Evolutionary conservation across 2,329 filamentous ascomycete genomes (phyloP), one percentile per base, ranked within the genome.

Genomic region (Aspergillus luchuensis): DNA sequence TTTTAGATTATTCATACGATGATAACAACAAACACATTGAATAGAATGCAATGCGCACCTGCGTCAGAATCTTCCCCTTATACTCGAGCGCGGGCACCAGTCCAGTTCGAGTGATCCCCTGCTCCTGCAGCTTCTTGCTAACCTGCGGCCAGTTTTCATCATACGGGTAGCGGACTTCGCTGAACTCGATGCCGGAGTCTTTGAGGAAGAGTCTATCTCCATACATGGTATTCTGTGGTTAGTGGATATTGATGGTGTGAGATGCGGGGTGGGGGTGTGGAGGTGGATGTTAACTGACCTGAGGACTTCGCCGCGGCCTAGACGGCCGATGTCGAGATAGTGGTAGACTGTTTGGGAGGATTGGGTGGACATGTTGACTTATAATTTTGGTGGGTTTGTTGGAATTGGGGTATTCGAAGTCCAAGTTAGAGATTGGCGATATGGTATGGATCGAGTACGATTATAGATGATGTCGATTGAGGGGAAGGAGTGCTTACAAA

Each of bases 41-140:
- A 19, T 3, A 19, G 19, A 19, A 19, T 2, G 3, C 19, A 19
- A 21, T 10, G 11, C 43, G 4, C 5, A 57, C 55, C 30, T 57
- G 61, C 25, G 54, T 68, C 7, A 78, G 59, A 4, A 71, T 60
- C 5, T 63, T 49, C 3, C 73, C 76, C 30, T 77, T 70, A 58
- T 77, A 78, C 52, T 77, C 72, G 3, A 79, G 63, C 0, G 69
- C 69, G 4, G 77, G 77, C 8, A 79, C 54, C 23, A 67, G 66
- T 7, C 75, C 74, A 5, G 76, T 79, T 8, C 60, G 39, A 4
- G 62, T 67, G 3, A 72, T 59, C 1, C 71, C 70, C 19, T 69
- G 61, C 10, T 71, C 28, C 38, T 72, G 60, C 5, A 78, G 63
- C 49, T 67, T 66, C 11, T 71, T 60, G 38, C 70, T 73, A 4